Percentiles rank a stretch among this genome's conserved stretches.
phyloP scores from a whole-genome alignment of 805 yeast species.

The Candida ovalis region DNA sequence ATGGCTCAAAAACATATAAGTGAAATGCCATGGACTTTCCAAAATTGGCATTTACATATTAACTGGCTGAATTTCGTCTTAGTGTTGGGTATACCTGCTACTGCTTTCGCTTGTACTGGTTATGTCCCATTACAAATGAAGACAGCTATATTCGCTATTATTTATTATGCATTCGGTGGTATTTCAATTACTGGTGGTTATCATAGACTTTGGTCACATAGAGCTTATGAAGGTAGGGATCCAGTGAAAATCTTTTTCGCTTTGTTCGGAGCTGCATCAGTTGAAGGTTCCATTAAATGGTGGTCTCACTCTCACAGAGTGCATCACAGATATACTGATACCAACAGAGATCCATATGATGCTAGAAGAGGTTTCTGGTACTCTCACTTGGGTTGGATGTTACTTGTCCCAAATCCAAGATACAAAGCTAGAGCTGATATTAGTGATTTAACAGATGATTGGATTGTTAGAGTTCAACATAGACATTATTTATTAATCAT shows the following conservation, averaged over 20 bases:
- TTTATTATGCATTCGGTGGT: constrained; percentile 59
- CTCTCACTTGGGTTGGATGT: constrained; percentile 86
- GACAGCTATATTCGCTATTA: constrained; percentile 44
- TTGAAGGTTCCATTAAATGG: constrained; percentile 86
- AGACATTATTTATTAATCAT: constrained; percentile 66
- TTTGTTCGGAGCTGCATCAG: constrained; percentile 75
- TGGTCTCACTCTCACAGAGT: constrained; percentile 85
- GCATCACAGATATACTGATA: constrained; percentile 85
- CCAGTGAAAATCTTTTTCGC: constrained; percentile 66
- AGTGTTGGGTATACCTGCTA: constrained; percentile 56
- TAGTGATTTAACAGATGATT: constrained; percentile 71
- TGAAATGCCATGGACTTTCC: constrained; percentile 72
- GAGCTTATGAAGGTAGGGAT: constrained; percentile 59
- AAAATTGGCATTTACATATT: constrained; percentile 70
- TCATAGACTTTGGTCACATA: constrained; percentile 77
- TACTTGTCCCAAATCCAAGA: constrained; percentile 74
- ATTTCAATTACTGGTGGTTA: constrained; percentile 81
- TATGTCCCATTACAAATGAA: constrained; percentile 46
- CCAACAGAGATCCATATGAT: constrained; percentile 79
- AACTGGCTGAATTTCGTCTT: constrained; percentile 74
- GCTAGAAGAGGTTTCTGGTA: constrained; percentile 83
- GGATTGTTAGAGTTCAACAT: constrained; percentile 79
- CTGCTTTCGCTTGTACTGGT: constrained; percentile 46
- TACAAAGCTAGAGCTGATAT: constrained; percentile 79
- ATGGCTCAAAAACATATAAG: constrained; percentile 54